These are phyloP conservation scores for Trypanosoma lewisi DNA, from an alignment of 208 protist species.

Conservation along the genomic window DNA sequence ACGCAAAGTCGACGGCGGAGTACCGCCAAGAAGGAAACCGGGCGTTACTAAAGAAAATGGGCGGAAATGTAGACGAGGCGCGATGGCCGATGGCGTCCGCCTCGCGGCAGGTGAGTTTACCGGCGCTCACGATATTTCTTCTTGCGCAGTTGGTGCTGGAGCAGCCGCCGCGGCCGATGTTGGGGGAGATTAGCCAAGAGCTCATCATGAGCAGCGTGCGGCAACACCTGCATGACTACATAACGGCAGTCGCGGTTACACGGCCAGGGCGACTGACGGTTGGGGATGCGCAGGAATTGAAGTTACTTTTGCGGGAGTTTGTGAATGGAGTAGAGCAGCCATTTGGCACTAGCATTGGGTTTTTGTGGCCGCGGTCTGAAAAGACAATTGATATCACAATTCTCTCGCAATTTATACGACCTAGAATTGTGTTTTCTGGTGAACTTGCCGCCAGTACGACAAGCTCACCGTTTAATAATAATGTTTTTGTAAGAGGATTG, in stretches of 20 bases:
- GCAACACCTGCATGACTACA: conserved; percentile 86
- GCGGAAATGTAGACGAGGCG: conserved; percentile 69
- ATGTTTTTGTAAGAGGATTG: conserved; percentile 50
- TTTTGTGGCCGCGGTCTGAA: conserved; percentile 79
- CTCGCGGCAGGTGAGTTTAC: conserved; percentile 72
- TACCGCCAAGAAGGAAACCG: conserved; percentile 82
- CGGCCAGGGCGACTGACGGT: conserved; percentile 66
- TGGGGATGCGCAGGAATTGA: conserved; percentile 75
- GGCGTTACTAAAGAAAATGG: conserved; percentile 80
- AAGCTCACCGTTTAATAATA: conserved; percentile 53
- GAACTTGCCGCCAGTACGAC: conserved; percentile 39
- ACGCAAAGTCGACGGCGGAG: conserved; percentile 53
- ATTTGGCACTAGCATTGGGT: conserved; percentile 78
- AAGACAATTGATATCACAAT: conserved; percentile 83
- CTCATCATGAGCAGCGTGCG: conserved; percentile 62
- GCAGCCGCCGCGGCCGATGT: conserved; percentile 41
- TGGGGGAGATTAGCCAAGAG: conserved; percentile 47
- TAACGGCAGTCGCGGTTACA: conserved; percentile 69
- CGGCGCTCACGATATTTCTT: conserved; percentile 82
- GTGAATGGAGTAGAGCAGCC: conserved; percentile 82
- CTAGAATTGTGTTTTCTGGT: conserved; percentile 63
- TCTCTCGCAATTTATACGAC: conserved; percentile 87
- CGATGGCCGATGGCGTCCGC: conserved; percentile 66
- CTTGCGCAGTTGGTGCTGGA: conserved; percentile 81
- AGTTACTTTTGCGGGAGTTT: conserved; percentile 83